Base-by-base conservation (phyloP, 164 flowering plant genomes). In the Platanus orientalis region DNA sequence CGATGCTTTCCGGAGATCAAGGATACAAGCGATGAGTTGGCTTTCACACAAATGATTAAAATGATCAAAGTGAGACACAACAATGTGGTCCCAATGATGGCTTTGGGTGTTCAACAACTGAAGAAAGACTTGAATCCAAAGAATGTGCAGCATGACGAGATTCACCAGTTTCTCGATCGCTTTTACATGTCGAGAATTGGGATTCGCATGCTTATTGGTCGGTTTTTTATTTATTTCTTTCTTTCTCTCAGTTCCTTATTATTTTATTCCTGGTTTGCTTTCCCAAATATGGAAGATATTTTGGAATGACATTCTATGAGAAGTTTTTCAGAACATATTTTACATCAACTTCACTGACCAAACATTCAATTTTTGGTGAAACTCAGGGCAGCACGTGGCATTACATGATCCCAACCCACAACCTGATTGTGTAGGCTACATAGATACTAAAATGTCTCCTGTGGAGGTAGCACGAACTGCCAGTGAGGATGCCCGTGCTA, bases 111-210 rank as follows among this genome's bases (percentile, higher is more conserved):
- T 56, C 95, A 92, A 57, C 97, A 92, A 69, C 67, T 95, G 81
- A 95, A 90, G 81, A 88, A 88, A 75, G 87, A 79, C 60, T 70
- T 88, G 63, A 73, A 66, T 51, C 73, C 80, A 14, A 86, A 75
- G 71, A 68, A 76, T 47, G 68, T 69, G 54, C 71, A 80, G 65
- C 79, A 82, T 20, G 85, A 77, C 71, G 97, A 85, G 50, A 90
- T 92, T 64, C 97, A 92, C 61, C 88, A 86, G 70, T 95, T 95
- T 75, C 81, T 95, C 11, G 99, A 95, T 67, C 92, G 97, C 11
- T 95, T 95, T 74, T 95, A 92, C 79, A 80, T 95, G 97, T 86
- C 99, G 12, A 80, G 97, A 74, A 93, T 93, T 65, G 98, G 94
- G 57, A 89, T 93, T 60, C 92, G 97, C 39, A 90, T 93, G 98